A percentile compares a stretch with the other conserved stretches of the same genome.
phyloP scores from a whole-genome alignment of 164 flowering plant genomes.

The Vitis amurensis region DNA sequence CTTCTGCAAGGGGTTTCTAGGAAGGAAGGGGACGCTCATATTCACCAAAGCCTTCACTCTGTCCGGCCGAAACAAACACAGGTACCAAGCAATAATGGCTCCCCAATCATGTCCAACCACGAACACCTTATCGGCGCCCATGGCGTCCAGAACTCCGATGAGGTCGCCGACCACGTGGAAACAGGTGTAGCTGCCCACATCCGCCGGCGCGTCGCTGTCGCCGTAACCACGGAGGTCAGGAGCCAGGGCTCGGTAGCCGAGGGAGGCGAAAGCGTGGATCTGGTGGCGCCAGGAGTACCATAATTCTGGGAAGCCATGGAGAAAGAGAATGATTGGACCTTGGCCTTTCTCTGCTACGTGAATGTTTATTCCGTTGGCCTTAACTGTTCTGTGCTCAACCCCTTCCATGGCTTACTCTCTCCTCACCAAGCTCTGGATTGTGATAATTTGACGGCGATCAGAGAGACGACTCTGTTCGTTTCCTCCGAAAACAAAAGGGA shows the following conservation, averaged over 20 bases:
- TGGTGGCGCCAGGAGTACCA: conserved; percentile 74
- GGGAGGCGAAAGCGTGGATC: conserved; percentile 43
- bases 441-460: too few relatives aligned
- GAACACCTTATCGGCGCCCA: not conserved
- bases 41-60: conserved; percentile 71
- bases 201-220: conserved; percentile 53
- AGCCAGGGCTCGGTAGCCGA: conserved; percentile 50
- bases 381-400: conserved; percentile 33
- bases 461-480: too few relatives aligned
- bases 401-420: conserved; percentile 29
- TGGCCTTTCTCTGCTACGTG: conserved; percentile 59
- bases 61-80: conserved; percentile 75
- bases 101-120: conserved; percentile 88
- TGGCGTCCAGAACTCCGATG: too few relatives aligned
- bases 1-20: conserved; percentile 44
- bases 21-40: conserved; percentile 53
- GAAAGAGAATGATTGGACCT: conserved; percentile 49
- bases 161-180: conserved; percentile 46
- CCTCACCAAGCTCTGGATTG: not conserved
- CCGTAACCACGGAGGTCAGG: conserved; percentile 65
- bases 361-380: conserved; percentile 53
- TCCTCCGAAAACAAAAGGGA: too few relatives aligned
- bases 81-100: conserved; percentile 61
- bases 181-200: conserved; percentile 38
- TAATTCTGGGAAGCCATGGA: conserved; percentile 68